phyloP scores from a whole-genome alignment of 2,329 filamentous ascomycete species.

The Dothiorella sarmentorum region DNA sequence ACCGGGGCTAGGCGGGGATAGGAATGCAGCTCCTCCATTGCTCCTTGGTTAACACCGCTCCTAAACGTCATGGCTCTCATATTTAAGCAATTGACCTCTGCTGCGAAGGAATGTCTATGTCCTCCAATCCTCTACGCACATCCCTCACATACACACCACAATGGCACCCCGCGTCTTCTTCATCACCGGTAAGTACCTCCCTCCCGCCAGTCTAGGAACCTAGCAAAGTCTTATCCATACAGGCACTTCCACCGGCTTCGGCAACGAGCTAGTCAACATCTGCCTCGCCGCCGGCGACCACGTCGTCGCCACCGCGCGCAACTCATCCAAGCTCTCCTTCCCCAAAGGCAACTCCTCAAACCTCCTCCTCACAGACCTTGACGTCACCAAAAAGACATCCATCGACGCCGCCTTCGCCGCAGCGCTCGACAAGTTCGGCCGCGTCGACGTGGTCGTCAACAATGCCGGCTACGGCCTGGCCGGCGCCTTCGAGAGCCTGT shows the following conservation, averaged over 20 bases:
- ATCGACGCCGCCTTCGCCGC: constrained; percentile 47
- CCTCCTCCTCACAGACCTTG: constrained; percentile 48
- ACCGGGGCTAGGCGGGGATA: background rate
- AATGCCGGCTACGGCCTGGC: constrained; percentile 58
- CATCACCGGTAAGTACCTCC: constrained; percentile 26
- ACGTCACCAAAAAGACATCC: constrained; percentile 48
- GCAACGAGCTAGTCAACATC: constrained; percentile 41
- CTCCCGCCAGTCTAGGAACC: too few species aligned
- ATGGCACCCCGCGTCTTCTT: constrained; percentile 47
- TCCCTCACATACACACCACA: background rate
- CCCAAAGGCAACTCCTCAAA: constrained; percentile 35
- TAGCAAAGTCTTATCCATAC: too few species aligned
- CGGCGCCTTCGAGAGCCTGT: constrained; percentile 53
- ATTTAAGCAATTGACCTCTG: background rate
- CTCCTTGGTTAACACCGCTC: background rate
- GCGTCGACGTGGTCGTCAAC: constrained; percentile 59
- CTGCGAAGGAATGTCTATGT: background rate
- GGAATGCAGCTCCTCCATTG: too few species aligned
- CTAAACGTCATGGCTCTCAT: background rate
- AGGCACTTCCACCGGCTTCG: constrained; percentile 47
- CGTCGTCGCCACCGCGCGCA: constrained; percentile 46
- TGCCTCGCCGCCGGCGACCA: constrained; percentile 34
- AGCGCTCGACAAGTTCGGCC: constrained; percentile 49
- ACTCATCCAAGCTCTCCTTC: constrained; percentile 33
- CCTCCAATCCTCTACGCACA: background rate